Base-by-base conservation (phyloP, 2,329 filamentous ascomycete genomes). In the Stemphylium vesicarium region DNA sequence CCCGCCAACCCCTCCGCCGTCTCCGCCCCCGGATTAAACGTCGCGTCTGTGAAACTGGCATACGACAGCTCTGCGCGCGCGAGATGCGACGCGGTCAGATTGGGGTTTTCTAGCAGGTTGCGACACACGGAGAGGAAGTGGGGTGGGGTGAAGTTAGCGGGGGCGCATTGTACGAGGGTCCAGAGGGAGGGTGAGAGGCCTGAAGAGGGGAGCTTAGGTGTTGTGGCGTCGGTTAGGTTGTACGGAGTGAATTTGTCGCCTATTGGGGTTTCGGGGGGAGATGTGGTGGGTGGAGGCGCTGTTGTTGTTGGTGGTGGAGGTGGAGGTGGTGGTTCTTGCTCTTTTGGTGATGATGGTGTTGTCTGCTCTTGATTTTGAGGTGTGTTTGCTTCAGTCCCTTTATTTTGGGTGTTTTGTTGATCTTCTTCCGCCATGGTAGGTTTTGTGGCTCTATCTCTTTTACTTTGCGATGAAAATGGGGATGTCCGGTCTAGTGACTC, bases 61-160 rank as follows among this genome's bases (percentile, higher is more conserved):
- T 85, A 82, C 22, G 90, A 80, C 22, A 94, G 86, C 66, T 95
- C 90, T 41, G 90, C 91, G 26, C 91, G 85, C 66, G 92, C 91
- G 1, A 95, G 80, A 82, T 89, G 90, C 13, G 83, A 86, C 0
- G 89, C 90, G 61, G 91, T 92, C 74, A 92, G 81, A 62, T 95
- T 94, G 0, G 91, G 91, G 66, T 94, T 93, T 63, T 83, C 84
- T 60, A 94, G 84, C 52, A 93, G 79, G 66, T 93, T 91, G 64
- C 86, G 77, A 85, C 92, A 90, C 44, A 90, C 87, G 36, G 81
- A 75, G 55, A 81, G 76, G 71, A 92, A 94, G 50, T 85, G 79
- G 26, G 82, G 79, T 1, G 86, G 82, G 13, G 82, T 77, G 69
- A 92, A 93, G 11, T 79, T 80, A 71, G 89, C 91, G 11, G 69